phyloP scores from a whole-genome alignment of 1,139 yeast species.

The Candida freyschussii region DNA sequence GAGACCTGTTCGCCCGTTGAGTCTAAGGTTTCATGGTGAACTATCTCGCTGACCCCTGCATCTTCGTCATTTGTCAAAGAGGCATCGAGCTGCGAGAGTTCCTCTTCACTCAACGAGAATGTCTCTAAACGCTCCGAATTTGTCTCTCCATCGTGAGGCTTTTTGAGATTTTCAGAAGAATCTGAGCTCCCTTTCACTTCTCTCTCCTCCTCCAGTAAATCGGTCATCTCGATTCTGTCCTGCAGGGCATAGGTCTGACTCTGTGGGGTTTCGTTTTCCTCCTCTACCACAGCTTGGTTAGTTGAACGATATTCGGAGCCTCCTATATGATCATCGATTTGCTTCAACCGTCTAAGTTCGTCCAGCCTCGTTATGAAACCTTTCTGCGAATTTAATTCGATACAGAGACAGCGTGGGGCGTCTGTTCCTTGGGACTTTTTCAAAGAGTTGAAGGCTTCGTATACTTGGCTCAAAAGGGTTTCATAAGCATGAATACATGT shows the following conservation, averaged over 20 bases:
- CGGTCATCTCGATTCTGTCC: background rate
- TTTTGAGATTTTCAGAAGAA: no score
- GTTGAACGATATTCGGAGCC: background rate
- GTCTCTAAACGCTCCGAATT: no score
- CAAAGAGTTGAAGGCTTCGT: constrained; percentile 13
- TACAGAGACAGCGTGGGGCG: constrained; percentile 12
- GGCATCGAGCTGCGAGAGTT: no score
- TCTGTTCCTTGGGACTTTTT: constrained; percentile 2
- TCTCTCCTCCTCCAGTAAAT: background rate
- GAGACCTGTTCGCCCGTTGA: no score
- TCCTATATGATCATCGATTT: constrained; percentile 1
- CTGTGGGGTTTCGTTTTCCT: background rate
- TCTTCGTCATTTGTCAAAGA: no score
- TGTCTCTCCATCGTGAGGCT: no score
- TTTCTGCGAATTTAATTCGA: constrained; percentile 14
- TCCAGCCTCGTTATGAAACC: constrained; percentile 13
- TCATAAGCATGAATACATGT: constrained; percentile 16
- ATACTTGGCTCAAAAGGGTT: constrained; percentile 15
- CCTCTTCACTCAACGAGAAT: no score
- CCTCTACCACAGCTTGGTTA: constrained; percentile 2
- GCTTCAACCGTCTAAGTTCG: constrained; percentile 6
- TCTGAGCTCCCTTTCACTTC: constrained; percentile 1
- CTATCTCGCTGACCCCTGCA: no score
- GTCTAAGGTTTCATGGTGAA: no score
- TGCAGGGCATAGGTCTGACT: background rate